Evolutionary conservation across 129 eudicot species (phyloP).

Genomic region (Chrysanthemum lavandulifolium): DNA sequence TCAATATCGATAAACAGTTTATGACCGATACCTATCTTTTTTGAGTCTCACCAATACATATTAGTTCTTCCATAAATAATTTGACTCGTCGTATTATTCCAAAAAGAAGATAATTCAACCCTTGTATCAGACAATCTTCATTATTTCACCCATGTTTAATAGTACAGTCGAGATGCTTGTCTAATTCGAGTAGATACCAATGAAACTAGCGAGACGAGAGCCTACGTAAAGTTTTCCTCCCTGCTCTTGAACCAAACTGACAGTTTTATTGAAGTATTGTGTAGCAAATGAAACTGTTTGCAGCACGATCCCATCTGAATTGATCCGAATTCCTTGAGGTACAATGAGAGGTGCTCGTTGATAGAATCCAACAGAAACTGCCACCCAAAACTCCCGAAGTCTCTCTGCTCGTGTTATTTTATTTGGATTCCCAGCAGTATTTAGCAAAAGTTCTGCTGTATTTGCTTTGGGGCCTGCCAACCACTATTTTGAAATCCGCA

Average conservation of each 20-base stretch:
- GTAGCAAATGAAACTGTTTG: conserved; percentile 17
- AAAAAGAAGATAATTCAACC: too few species aligned
- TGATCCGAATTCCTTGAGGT: conserved; percentile 9
- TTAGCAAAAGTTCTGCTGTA: conserved; percentile 20
- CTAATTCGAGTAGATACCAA: conserved; percentile 22
- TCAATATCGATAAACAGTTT: too few species aligned
- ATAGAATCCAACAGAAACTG: neutral
- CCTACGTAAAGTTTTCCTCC: conserved; percentile 15
- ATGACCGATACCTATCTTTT: too few species aligned
- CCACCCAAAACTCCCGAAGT: conserved; percentile 26
- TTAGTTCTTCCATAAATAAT: too few species aligned
- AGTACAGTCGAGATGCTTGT: neutral
- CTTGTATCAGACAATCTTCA: neutral
- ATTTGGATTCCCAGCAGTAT: conserved; percentile 11
- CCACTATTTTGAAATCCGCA: conserved; percentile 29
- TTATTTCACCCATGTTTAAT: neutral
- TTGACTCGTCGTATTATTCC: too few species aligned
- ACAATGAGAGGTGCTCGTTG: neutral
- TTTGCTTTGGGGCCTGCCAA: conserved; percentile 20
- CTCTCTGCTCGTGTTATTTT: conserved; percentile 19
- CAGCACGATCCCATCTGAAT: conserved; percentile 13
- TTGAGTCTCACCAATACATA: too few species aligned
- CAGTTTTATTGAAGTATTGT: neutral
- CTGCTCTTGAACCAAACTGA: conserved; percentile 14
- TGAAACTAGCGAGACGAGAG: conserved; percentile 21